Conservation (phyloP, 768 basidiomycete genomes). For the Sistotremastrum suecicum region DNA sequence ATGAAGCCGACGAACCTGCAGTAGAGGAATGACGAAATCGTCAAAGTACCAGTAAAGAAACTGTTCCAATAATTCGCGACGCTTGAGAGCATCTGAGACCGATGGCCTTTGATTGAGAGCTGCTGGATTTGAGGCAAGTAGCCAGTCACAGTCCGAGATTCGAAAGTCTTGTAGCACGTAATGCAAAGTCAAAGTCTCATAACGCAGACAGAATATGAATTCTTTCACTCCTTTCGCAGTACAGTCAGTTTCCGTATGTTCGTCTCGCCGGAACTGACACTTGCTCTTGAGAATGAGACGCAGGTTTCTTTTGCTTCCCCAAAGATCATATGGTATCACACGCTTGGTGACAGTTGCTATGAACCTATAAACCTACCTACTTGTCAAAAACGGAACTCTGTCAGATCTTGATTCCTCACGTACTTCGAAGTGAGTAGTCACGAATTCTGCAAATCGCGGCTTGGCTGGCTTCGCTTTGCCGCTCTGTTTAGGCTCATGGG, state of each 20-base stretch:
- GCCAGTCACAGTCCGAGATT: constrained; percentile 68
- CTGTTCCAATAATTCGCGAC: constrained; percentile 71
- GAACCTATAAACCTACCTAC: constrained; percentile 53
- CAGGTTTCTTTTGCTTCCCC: constrained; percentile 63
- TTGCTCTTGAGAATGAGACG: constrained; percentile 42
- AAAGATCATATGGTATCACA: constrained; percentile 62
- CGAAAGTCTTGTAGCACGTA: constrained; percentile 62
- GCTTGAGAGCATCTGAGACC: constrained; percentile 57
- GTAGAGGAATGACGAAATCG: constrained; percentile 61
- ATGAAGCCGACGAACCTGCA: constrained; percentile 40
- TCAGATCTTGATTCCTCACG: constrained; percentile 1
- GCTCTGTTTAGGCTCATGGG: constrained; percentile 39
- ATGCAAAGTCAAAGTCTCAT: constrained; percentile 70
- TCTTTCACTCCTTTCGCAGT: constrained; percentile 43
- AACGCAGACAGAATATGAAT: constrained; percentile 68
- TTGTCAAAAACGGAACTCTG: background rate
- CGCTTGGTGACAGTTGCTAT: constrained; percentile 44
- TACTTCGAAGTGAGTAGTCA: constrained; percentile 53
- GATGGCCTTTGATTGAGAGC: constrained; percentile 19
- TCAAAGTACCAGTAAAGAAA: constrained; percentile 94
- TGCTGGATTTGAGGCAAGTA: constrained; percentile 20
- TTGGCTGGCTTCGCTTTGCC: constrained; percentile 33
- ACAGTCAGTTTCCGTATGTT: background rate
- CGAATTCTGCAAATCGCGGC: constrained; percentile 69
- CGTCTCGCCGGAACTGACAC: constrained; percentile 8